Base-by-base conservation (phyloP, 2,329 filamentous ascomycete genomes). In the Trichoderma sp. region DNA sequence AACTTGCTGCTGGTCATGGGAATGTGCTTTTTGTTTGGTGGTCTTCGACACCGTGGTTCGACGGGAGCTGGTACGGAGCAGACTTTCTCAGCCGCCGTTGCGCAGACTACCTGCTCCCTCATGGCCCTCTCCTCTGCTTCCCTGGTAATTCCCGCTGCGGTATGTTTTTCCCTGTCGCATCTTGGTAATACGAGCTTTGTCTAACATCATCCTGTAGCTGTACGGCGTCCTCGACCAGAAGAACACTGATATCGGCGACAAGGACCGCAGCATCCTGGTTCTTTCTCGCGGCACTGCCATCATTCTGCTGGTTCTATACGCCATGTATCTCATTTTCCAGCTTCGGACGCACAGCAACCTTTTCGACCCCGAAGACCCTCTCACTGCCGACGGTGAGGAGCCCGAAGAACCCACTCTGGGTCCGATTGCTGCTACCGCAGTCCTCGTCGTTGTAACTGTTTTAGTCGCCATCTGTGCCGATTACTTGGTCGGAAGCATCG, bases 1-100 rank as follows among this genome's bases (percentile, higher is more conserved):
- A 98, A 98, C 82, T 91, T 98, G 74, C 87, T 98, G 8, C 89
- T 98, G 26, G 95, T 94, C 61, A 87, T 94, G 79, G 92, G 92
- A 76, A 93, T 93, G 86, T 94, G 92, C 81, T 94, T 94, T 83
- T 85, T 94, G 75, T 87, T 92, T 70, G 93, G 93, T 70, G 93
- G 93, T 36, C 83, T 94, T 72, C 85, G 86, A 73, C 89, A 90
- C 82, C 84, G 84, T 71, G 85, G 87, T 73, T 79, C 83, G 39
- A 85, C 87, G 20, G 90, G 91, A 50, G 80, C 83, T 63, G 88
- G 87, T 74, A 84, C 81, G 58, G 91, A 95, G 80, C 93, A 95
- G 79, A 83, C 78, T 15, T 96, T 95, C 81, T 92, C 93, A 74
- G 86, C 87, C 11, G 93, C 91, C 6, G 93, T 93, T 65, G 93